These are phyloP conservation scores for Amaranthus cruentus DNA, from an alignment of 148 eudicot species.

Conservation along the genomic window DNA sequence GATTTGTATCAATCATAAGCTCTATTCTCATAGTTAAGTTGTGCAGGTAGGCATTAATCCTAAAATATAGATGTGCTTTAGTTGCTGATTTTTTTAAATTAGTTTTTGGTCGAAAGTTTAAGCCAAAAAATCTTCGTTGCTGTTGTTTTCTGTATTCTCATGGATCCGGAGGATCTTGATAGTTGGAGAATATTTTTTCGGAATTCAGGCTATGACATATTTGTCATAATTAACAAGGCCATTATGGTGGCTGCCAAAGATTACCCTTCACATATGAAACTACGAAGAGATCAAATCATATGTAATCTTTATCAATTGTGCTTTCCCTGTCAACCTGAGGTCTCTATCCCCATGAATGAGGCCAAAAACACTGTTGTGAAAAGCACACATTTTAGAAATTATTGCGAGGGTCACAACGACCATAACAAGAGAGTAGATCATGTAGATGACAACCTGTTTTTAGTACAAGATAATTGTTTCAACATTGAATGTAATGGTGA, in stretches of 20 bases:
- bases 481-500: not conserved
- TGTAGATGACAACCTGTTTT: not conserved
- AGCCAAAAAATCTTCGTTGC: not conserved
- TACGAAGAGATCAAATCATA: constrained; percentile 10
- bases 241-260: constrained; percentile 19
- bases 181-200: constrained; percentile 17
- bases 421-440: not conserved
- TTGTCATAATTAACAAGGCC: constrained; percentile 11
- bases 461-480: not conserved
- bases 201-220: not conserved
- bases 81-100: not conserved
- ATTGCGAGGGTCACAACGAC: not conserved
- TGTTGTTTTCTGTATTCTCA: not conserved
- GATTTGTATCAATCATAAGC: not conserved
- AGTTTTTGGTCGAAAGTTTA: not conserved
- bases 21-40: not conserved
- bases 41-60: not conserved
- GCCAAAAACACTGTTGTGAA: not conserved
- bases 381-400: not conserved
- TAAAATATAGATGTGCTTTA: not conserved
- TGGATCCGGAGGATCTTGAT: constrained; percentile 10
- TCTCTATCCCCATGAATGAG: not conserved
- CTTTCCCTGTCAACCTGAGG: not conserved
- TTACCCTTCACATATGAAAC: constrained; percentile 7
- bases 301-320: not conserved